Conservation (phyloP, 306 rosid species). For the Quercus wislizeni region DNA sequence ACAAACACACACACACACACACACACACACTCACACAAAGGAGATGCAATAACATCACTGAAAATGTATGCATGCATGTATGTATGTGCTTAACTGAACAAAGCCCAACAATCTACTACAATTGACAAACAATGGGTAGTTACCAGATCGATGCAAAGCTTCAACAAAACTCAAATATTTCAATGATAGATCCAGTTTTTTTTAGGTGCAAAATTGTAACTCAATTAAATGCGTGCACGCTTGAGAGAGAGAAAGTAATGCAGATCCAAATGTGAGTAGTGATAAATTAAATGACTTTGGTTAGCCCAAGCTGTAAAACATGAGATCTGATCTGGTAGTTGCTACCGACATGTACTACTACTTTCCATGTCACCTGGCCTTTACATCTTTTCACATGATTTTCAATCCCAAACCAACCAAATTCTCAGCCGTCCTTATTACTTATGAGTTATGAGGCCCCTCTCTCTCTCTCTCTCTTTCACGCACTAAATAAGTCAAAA, state of each 20-base stretch:
- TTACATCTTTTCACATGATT: conserved; percentile 53
- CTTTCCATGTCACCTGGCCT: conserved; percentile 37
- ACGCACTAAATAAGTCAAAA: conserved; percentile 13
- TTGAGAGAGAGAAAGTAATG: conserved; percentile 4
- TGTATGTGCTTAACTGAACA: not conserved
- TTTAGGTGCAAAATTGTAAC: conserved; percentile 1
- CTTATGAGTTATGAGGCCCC: not conserved
- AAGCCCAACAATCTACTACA: conserved; percentile 3
- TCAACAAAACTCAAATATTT: conserved; percentile 18
- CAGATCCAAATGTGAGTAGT: conserved; percentile 33
- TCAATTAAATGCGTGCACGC: not conserved
- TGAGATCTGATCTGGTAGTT: conserved; percentile 40
- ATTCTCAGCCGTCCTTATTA: conserved; percentile 1
- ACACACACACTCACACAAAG: no score
- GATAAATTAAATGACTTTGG: conserved; percentile 29
- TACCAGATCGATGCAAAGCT: conserved; percentile 12
- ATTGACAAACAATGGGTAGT: conserved; percentile 9
- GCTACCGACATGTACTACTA: conserved; percentile 55
- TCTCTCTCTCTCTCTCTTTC: conserved; percentile 9
- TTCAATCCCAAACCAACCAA: conserved; percentile 39
- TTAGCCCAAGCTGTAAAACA: conserved; percentile 21
- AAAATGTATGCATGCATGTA: not conserved
- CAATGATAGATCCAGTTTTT: conserved; percentile 33
- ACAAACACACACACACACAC: no score
- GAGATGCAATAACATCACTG: conserved; percentile 1